Evolutionary conservation across 495 filamentous ascomycete species (phyloP), one percentile per base, ranked within the genome.

Genomic region (Glutinoglossum americanum): DNA sequence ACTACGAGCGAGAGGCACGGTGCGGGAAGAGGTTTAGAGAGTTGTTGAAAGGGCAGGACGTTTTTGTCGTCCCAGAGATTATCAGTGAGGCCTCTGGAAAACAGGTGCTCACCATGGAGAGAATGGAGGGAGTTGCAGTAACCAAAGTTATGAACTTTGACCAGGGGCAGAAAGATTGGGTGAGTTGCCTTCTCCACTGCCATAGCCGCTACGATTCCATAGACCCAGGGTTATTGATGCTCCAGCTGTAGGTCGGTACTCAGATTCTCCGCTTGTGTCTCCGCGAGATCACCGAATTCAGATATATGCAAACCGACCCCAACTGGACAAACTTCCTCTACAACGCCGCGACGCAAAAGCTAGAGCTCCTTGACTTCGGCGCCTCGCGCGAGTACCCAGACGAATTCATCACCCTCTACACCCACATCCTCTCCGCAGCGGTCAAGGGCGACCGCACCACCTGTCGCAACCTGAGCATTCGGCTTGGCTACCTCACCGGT

Each of bases 251-350:
- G 41, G n/a, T 45, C 62, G 92, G 92, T 51, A 92, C 85, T 1
- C 86, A 96, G 64, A 85, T 98, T 62, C 75, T 98, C 54, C 85
- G 89, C 11, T 78, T 98, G 19, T 96, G 92, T 65, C 77, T 98
- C 37, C 84, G 89, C 53, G 92, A 98, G 68, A 88, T 97, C 64
- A 79, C 77, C 57, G 86, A 95, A 63, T 98, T 95, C 74, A 78
- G 73, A 47, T 98, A 92, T 74, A 98, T 98, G 92, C 92, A 98
- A 70, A 97, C 92, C 27, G 92, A 98, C 70, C 92, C 92, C 21
- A 98, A 98, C 73, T 98, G 93, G 92, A 97, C 93, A n/a, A 98
- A 98, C 66, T 98, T 98, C 72, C 73, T 97, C 28, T 97, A 85
- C 73, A 94, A 98, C 66, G 68, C 76, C 0, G 55, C 70, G 8